Percentiles rank a stretch among this genome's conserved stretches.
Evolutionary conservation across 257 asterid species (phyloP).

Genomic region (Plantago major): DNA sequence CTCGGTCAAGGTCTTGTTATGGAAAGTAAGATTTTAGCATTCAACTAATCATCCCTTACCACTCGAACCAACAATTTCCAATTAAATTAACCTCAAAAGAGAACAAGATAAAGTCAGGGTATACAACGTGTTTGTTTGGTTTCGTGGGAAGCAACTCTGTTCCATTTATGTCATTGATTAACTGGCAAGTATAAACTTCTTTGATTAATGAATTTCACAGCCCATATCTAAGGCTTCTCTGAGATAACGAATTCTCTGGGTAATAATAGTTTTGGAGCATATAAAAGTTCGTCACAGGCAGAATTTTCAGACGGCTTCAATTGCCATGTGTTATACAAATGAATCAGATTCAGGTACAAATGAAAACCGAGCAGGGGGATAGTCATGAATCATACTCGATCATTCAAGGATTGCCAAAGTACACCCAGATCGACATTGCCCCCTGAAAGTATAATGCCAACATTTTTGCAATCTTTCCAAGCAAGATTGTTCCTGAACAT

Average conservation of each 20-base stretch:
- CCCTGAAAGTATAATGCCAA: constrained; percentile 82
- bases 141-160: constrained; percentile 7
- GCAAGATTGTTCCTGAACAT: constrained; percentile 43
- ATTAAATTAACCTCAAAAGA: too few relatives aligned
- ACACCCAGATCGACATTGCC: constrained; percentile 85
- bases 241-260: too few relatives aligned
- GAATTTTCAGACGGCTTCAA: background rate
- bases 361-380: background rate
- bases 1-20: constrained; percentile 7
- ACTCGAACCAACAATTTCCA: too few relatives aligned
- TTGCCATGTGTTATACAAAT: background rate
- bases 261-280: background rate
- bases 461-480: constrained; percentile 52
- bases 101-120: too few relatives aligned
- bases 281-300: background rate
- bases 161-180: too few relatives aligned
- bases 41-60: too few relatives aligned
- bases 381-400: background rate
- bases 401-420: constrained; percentile 57
- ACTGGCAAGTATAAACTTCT: too few relatives aligned
- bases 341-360: background rate
- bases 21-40: background rate
- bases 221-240: too few relatives aligned
- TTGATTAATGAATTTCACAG: too few relatives aligned
- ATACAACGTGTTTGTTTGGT: background rate